Evolutionary conservation across 495 filamentous ascomycete species (phyloP).

Genomic region (Pyronema omphalodes): DNA sequence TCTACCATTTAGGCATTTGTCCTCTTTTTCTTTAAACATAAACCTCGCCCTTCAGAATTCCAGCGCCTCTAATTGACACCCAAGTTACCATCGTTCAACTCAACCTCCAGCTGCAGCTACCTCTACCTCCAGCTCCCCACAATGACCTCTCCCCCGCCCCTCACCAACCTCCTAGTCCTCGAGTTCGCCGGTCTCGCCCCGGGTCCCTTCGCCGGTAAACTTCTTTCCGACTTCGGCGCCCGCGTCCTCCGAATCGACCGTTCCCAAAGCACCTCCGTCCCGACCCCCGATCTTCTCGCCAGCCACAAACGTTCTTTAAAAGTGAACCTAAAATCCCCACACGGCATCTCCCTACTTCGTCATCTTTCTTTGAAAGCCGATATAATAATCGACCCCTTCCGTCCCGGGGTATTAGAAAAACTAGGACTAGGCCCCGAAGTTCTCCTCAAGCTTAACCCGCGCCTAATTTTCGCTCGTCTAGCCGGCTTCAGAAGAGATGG

Average conservation of each 20-base stretch:
- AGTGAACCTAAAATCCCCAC: slow-evolving; percentile 52
- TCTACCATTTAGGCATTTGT: too few species aligned
- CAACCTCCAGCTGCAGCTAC: too few species aligned
- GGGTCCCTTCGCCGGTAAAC: slow-evolving; percentile 73
- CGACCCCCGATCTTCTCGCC: slow-evolving; percentile 50
- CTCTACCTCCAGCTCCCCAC: not conserved
- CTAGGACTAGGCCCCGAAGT: slow-evolving; percentile 55
- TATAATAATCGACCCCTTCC: slow-evolving; percentile 81
- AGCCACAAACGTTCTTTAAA: slow-evolving; percentile 62
- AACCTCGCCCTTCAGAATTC: too few species aligned
- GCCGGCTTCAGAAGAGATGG: slow-evolving; percentile 81
- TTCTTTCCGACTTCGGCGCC: slow-evolving; percentile 78
- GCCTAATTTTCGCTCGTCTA: slow-evolving; percentile 64
- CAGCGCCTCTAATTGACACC: too few species aligned
- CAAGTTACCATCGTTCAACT: too few species aligned
- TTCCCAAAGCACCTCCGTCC: slow-evolving; percentile 24
- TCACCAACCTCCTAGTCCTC: slow-evolving; percentile 60
- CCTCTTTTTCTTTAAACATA: too few species aligned
- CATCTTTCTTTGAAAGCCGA: slow-evolving; percentile 45
- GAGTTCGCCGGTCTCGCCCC: slow-evolving; percentile 83
- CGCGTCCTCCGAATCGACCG: slow-evolving; percentile 78
- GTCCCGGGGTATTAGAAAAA: slow-evolving; percentile 73
- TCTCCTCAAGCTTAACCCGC: slow-evolving; percentile 46
- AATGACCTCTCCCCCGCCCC: slow-evolving; percentile 40
- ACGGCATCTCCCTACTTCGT: slow-evolving; percentile 44